These are phyloP conservation scores for Coprinopsis cinerea DNA, from an alignment of 768 basidiomycete species.

Conservation along the genomic window DNA sequence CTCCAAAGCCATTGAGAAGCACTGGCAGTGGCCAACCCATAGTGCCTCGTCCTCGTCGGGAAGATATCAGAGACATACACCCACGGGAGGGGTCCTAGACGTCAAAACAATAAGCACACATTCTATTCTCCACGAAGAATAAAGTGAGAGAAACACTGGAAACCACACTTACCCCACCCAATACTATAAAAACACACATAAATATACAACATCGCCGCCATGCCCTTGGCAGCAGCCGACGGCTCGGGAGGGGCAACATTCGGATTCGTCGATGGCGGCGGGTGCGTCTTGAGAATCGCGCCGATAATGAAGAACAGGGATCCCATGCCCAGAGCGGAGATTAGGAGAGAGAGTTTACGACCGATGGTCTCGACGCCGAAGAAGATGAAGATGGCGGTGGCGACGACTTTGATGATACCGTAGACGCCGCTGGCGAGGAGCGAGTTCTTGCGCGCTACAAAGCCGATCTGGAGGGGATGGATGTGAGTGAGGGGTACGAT, in stretches of 20 bases:
- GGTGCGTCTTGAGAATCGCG: slow-evolving; percentile 75
- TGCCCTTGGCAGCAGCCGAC: slow-evolving; percentile 60
- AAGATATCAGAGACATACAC: slow-evolving; percentile 82
- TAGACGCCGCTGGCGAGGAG: slow-evolving; percentile 73
- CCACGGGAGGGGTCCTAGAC: slow-evolving; percentile 37
- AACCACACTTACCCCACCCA: slow-evolving; percentile 58
- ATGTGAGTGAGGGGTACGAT: not conserved
- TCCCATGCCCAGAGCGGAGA: slow-evolving; percentile 77
- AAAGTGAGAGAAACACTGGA: not conserved
- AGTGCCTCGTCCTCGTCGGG: slow-evolving; percentile 78
- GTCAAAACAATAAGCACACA: slow-evolving; percentile 23
- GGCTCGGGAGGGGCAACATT: slow-evolving; percentile 27
- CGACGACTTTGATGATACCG: slow-evolving; percentile 59
- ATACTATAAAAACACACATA: slow-evolving; percentile 87
- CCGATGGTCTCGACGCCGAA: slow-evolving; percentile 64
- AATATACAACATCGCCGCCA: slow-evolving; percentile 84
- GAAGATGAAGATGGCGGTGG: slow-evolving; percentile 61
- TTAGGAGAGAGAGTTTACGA: slow-evolving; percentile 63
- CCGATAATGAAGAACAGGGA: slow-evolving; percentile 78
- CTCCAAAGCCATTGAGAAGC: slow-evolving; percentile 83
- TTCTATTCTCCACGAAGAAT: not conserved
- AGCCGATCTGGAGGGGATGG: slow-evolving; percentile 65
- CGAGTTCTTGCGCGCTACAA: slow-evolving; percentile 48
- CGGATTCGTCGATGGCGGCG: slow-evolving; percentile 34
- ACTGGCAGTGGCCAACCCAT: slow-evolving; percentile 69